phyloP scores from a whole-genome alignment of 192 early-diverging fungal genomes.

The Coemansia sp. region DNA sequence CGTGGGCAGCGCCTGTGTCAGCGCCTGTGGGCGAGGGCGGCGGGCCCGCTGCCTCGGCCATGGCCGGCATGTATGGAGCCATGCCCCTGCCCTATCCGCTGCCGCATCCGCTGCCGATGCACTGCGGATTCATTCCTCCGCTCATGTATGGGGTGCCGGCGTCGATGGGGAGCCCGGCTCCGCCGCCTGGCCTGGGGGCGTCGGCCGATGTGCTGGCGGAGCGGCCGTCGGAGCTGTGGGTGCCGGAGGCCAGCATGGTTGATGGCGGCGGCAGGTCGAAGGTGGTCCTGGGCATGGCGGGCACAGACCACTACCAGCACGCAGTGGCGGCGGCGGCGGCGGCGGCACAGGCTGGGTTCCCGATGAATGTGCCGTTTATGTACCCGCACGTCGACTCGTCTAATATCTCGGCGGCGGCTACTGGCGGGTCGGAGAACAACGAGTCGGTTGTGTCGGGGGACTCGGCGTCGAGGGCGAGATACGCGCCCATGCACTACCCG shows the following conservation, averaged over 20 bases:
- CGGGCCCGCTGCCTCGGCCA: neutral
- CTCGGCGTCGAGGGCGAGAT: constrained; percentile 30
- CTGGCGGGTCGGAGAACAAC: constrained; percentile 43
- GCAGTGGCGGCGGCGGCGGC: constrained; percentile 27
- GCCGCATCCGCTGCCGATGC: constrained; percentile 36
- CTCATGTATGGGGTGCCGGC: constrained; percentile 43
- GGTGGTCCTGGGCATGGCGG: constrained; percentile 11
- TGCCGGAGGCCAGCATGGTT: neutral
- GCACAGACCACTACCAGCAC: constrained; percentile 24
- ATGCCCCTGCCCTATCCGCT: constrained; percentile 42
- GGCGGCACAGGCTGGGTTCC: constrained; percentile 19
- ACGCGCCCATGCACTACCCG: constrained; percentile 7
- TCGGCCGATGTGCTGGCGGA: neutral
- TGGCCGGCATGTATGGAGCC: constrained; percentile 29
- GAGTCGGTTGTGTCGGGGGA: constrained; percentile 44
- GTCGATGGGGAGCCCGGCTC: constrained; percentile 8
- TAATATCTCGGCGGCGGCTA: constrained; percentile 39
- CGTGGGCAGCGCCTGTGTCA: constrained; percentile 1
- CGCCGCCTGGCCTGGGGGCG: neutral
- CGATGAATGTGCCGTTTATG: constrained; percentile 27
- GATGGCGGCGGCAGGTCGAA: neutral
- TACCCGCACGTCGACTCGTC: constrained; percentile 46
- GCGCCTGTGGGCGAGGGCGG: neutral
- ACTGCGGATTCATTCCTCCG: constrained; percentile 44
- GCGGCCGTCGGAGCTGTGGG: constrained; percentile 10